Evolutionary conservation across 2,329 filamentous ascomycete genomes (phyloP), one percentile per base, ranked within the genome.

Genomic region (Proliferodiscus dingleyae): DNA sequence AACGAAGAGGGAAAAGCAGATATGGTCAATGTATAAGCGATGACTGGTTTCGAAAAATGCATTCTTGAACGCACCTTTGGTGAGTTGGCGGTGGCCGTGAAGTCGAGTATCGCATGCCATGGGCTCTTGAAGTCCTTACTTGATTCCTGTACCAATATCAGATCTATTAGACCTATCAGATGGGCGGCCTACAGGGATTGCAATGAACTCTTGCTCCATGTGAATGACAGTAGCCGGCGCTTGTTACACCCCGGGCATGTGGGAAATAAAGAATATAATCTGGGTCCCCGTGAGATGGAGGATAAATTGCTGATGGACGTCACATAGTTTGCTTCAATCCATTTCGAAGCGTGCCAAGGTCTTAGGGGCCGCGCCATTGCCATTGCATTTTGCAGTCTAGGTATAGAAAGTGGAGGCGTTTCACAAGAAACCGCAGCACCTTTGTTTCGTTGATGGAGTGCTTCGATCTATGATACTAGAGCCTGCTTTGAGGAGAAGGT

Each of bases 81-180:
- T 8, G 11, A 9, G 24, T 33, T 38, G 30, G 16, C n/a, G 36
- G 37, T 11, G 36, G 26, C 13, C 26, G 32, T 11, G 43, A 45
- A 19, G 43, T 45, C 13, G 43, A 45, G 29, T 40, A 45, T 26
- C 22, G n/a, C 36, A 39, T 37, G 34, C 19, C 34, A 37, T 18
- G 24, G 6, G 7, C n/a, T n/a, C 18, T 18, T 13, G 26, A 15
- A 37, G 23, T 21, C 13, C 13, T 26, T n/a, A 18, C 23, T 11
- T 5, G 23, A 18, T 24, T 29, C 29, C 22, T 28, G 4, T 9
- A 29, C 3, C 7, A 15, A 16, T 28, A 16, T 34, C 19, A 34
- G 32, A 16, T 34, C 13, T 18, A 21, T 34, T 34, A 10, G 9
- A 10, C 13, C 16, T 10, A 16, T 8, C n/a, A 34, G 18, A 16